Percentiles rank a stretch among this genome's conserved stretches.
Evolutionary conservation across 1,284 basidiomycete genomes (phyloP).

Genomic region (Chalciporus sp.): DNA sequence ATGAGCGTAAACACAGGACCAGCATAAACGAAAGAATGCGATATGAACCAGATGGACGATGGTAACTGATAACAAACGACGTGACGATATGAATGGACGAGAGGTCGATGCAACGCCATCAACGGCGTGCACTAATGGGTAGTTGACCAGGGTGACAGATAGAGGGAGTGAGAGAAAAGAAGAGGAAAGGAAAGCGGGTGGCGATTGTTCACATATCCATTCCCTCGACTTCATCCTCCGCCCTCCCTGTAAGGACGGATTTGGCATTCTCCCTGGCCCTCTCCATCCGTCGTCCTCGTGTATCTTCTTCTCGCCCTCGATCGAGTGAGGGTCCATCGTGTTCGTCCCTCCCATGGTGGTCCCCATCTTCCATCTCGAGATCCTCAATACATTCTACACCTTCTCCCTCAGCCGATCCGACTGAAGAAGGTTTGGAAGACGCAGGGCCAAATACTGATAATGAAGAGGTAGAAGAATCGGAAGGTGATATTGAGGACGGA

Average conservation of each 20-base stretch:
- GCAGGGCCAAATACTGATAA: conserved; percentile 1
- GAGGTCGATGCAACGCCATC: neutral
- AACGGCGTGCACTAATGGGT: neutral
- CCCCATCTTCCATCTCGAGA: neutral
- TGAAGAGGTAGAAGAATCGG: conserved; percentile 22
- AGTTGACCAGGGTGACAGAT: neutral
- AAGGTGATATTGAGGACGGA: conserved; percentile 23
- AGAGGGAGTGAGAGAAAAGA: neutral
- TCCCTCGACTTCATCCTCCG: neutral
- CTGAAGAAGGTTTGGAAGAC: conserved; percentile 18
- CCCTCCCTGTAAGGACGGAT: neutral
- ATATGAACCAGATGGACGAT: neutral
- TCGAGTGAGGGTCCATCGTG: neutral
- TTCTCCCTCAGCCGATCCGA: neutral
- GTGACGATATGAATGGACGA: neutral
- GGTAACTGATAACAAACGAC: neutral
- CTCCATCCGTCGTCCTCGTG: neutral
- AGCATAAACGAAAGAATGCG: neutral
- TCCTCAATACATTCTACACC: neutral
- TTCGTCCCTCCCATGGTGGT: neutral
- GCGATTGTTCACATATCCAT: neutral
- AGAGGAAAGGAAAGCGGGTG: neutral
- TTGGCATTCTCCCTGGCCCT: neutral
- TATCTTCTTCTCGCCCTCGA: neutral
- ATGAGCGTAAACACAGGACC: too few relatives aligned